A percentile compares a stretch with the other conserved stretches of the same genome.
Evolutionary conservation across 306 rosid genomes (phyloP).

Genomic region (apple (Malus domestica)): ASM211411v1 NC_041789.1:21884001-21884500

Average conservation of each 20-base stretch:
- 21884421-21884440: conserved; percentile 50
- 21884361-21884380: conserved; percentile 48
- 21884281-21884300: conserved; percentile 23
- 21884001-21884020: not conserved
- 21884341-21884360: conserved; percentile 31
- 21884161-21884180: conserved; percentile 38
- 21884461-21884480: conserved; percentile 33
- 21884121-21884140: conserved; percentile 29
- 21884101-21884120: not conserved
- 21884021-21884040: not conserved
- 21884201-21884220: conserved; percentile 24
- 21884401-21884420: conserved; percentile 40
- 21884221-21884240: conserved; percentile 23
- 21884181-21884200: conserved; percentile 35
- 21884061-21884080: not conserved
- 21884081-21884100: not conserved
- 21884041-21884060: not conserved
- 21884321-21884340: conserved; percentile 55
- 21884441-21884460: conserved; percentile 33
- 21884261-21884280: conserved; percentile 26
- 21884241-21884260: conserved; percentile 11
- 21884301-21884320: conserved; percentile 32
- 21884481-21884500: conserved; percentile 56
- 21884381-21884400: conserved; percentile 45
- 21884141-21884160: conserved; percentile 30